phyloP scores from a whole-genome alignment of 1,284 basidiomycete species.

The Golubevia pallescens region DNA sequence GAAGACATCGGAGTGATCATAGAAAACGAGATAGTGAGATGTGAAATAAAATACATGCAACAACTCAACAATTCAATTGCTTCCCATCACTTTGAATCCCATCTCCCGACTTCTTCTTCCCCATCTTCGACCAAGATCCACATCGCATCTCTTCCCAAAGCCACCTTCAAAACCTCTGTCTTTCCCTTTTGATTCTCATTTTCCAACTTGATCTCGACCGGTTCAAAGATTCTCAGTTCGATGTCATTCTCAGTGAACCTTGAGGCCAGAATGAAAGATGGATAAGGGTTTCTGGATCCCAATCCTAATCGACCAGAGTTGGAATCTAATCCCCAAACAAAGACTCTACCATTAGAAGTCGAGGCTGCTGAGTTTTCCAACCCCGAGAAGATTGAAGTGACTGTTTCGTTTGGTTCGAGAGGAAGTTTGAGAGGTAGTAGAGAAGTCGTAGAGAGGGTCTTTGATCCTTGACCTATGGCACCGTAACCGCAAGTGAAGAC shows the following conservation, averaged over 20 bases:
- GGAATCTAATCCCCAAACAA: conserved; percentile 8
- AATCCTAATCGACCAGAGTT: conserved; percentile 2
- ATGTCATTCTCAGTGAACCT: conserved; percentile 12
- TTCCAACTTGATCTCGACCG: not conserved
- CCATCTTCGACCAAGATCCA: conserved; percentile 18
- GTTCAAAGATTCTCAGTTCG: conserved; percentile 11
- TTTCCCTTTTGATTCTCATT: not conserved
- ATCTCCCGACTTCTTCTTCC: conserved; percentile 11
- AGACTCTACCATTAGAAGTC: not conserved
- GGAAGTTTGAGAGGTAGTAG: not conserved
- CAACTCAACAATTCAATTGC: no score
- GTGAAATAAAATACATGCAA: no score
- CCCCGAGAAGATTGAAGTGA: conserved; percentile 1
- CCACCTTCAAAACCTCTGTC: conserved; percentile 1
- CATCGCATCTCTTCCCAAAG: conserved; percentile 10
- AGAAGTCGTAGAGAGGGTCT: not conserved
- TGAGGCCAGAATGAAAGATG: conserved; percentile 9
- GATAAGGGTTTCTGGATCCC: conserved; percentile 7
- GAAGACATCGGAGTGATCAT: no score
- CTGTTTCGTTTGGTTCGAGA: not conserved
- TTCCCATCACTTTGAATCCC: conserved; percentile 5
- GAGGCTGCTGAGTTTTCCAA: conserved; percentile 7
- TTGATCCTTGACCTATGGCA: conserved; percentile 10
- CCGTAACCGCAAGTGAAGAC: conserved; percentile 21
- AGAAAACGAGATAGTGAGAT: no score